Base-by-base conservation (phyloP, 345 rosid species). In the Lagerstroemia speciosa region DNA sequence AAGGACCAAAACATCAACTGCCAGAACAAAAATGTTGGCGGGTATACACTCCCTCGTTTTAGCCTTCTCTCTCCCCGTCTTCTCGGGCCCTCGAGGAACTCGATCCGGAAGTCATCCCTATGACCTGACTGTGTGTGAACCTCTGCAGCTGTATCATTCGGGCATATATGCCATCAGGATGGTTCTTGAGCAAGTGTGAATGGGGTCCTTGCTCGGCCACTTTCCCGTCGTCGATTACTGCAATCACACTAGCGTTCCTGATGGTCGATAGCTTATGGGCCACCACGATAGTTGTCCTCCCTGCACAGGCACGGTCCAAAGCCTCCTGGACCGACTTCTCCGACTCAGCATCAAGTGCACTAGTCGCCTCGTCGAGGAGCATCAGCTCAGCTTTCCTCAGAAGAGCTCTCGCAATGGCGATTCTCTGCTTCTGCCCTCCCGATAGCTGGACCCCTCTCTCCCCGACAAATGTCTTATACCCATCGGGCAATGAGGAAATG, bases 141-240 rank as follows among this genome's bases (percentile, higher is more conserved):
- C 99, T 87, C 73, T 94, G 99, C 70, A 94, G 78, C 80, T 94
- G 96, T 75, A 88, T 89, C 99, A 94, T 94, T 68, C 99, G 64
- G 22, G 97, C 90, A 26, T 94, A 94, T 62, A 82, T 78, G 45
- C 98, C 98, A 46, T 91, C 98, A 15, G 98, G 96, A 76, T 81
- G 36, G 69, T 89, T 94, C 80, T 89, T 94, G 66, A 89, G 73
- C 14, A 94, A 82, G 69, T 89, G 92, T 0, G 92, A 84, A 74
- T 91, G 99, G 2, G 98, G 88, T 29, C 99, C 99, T 85, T 87
- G 96, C 71, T 89, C 99, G 1, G 92, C 89, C 3, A 94, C 99
- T 76, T 89, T 91, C 40, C 93, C 99, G 7, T 94, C 99, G 41
- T 94, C 97, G 3, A 94, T 94, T 27, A 94, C 92, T 0, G 96